Conservation (phyloP, 192 early-diverging fungal genomes). For the Endogone sp. region DNA sequence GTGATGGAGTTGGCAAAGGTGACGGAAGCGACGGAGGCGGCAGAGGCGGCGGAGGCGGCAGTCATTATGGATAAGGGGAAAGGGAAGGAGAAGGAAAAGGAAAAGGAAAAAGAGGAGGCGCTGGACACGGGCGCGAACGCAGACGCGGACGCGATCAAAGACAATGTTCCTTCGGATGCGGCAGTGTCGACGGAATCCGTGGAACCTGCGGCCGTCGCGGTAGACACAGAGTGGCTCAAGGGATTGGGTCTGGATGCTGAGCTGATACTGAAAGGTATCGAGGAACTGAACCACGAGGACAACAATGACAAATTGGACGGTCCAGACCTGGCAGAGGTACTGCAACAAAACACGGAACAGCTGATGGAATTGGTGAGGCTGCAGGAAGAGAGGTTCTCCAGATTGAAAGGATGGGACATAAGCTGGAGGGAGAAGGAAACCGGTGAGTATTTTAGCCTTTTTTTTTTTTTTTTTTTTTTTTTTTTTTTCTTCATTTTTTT, state of each 20-base stretch:
- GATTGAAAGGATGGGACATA: too few species aligned
- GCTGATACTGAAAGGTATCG: neutral
- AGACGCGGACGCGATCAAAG: too few species aligned
- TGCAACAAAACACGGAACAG: conserved; percentile 37
- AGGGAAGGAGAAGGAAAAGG: conserved; percentile 16
- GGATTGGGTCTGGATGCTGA: conserved; percentile 24
- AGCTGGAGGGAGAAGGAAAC: conserved; percentile 28
- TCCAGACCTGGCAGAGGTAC: conserved; percentile 6
- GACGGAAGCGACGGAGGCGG: too few species aligned
- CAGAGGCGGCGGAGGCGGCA: too few species aligned
- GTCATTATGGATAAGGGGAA: conserved; percentile 4
- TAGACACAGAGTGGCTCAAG: conserved; percentile 21
- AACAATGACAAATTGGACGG: too few species aligned
- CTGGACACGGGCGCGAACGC: conserved; percentile 9
- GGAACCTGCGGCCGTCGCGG: neutral
- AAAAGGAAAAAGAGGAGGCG: conserved; percentile 9
- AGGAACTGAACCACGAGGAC: neutral
- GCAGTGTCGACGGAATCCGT: too few species aligned
- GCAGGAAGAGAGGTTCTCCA: conserved; percentile 44
- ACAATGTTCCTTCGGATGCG: too few species aligned
- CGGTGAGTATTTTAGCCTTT: conserved; percentile 36
- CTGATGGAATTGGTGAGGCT: conserved; percentile 31
- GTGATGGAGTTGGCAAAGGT: too few species aligned
- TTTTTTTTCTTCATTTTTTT: too few species aligned
- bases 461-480: too few species aligned